Evolutionary conservation across 2,329 filamentous ascomycete species (phyloP).

Genomic region (Colletotrichum simmondsii): DNA sequence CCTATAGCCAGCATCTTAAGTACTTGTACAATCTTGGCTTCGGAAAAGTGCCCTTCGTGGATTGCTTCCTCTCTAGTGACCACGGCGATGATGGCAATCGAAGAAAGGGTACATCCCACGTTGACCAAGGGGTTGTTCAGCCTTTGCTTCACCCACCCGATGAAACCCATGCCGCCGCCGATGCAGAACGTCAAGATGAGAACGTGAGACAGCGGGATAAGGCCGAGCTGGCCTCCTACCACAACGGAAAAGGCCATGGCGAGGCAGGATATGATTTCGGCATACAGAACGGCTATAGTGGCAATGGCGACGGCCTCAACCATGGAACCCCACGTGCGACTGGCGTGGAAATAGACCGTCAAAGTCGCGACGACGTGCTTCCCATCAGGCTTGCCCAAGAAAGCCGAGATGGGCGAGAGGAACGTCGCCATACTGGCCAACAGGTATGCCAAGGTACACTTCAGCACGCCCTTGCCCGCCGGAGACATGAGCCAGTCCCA

Average conservation of each 20-base stretch:
- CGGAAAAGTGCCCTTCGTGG: constrained; percentile 83
- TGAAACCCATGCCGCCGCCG: constrained; percentile 85
- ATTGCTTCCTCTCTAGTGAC: constrained; percentile 92
- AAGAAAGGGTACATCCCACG: constrained; percentile 85
- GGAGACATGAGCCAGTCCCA: constrained; percentile 76
- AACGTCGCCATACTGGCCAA: constrained; percentile 90
- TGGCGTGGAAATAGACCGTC: constrained; percentile 94
- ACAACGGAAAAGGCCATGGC: constrained; percentile 87
- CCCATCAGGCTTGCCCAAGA: constrained; percentile 86
- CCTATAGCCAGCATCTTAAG: constrained; percentile 87
- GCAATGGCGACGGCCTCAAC: constrained; percentile 84
- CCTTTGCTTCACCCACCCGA: constrained; percentile 88
- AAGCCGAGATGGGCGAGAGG: constrained; percentile 75
- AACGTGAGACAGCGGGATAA: constrained; percentile 78
- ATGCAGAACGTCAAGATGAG: constrained; percentile 86
- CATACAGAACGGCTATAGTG: constrained; percentile 80
- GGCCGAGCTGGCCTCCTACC: constrained; percentile 66
- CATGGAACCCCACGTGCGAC: constrained; percentile 88
- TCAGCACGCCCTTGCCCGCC: constrained; percentile 83
- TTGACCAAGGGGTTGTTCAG: constrained; percentile 84
- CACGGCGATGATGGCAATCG: constrained; percentile 88
- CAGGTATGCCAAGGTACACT: constrained; percentile 91
- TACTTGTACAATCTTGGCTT: constrained; percentile 83
- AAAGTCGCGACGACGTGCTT: constrained; percentile 95
- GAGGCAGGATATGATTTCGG: constrained; percentile 74